phyloP scores from a whole-genome alignment of 495 filamentous ascomycete genomes.

The Astrothelium subdiscretum region DNA sequence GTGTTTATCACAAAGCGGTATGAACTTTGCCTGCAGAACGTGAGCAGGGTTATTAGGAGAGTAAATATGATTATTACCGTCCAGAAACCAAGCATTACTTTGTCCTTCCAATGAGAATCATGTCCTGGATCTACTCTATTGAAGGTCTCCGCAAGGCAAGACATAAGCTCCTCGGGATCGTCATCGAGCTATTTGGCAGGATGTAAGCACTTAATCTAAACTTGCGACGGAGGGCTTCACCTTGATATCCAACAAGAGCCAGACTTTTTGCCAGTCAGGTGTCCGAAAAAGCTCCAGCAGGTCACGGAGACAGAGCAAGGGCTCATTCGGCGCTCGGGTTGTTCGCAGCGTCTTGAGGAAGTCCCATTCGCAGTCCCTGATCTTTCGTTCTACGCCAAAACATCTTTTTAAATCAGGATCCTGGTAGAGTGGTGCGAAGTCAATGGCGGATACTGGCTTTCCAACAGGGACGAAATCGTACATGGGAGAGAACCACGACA shows the following conservation, averaged over 20 bases:
- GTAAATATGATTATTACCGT: constrained; percentile 33
- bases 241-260: constrained; percentile 86
- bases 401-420: constrained; percentile 67
- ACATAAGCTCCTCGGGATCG: constrained; percentile 55
- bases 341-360: constrained; percentile 61
- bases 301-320: constrained; percentile 63
- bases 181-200: constrained; percentile 44
- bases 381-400: constrained; percentile 56
- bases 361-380: constrained; percentile 64
- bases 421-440: constrained; percentile 28
- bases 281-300: constrained; percentile 57
- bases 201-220: neutral
- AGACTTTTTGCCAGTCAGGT: constrained; percentile 50
- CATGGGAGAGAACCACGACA: constrained; percentile 79
- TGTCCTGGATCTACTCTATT: constrained; percentile 32
- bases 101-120: constrained; percentile 49
- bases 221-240: constrained; percentile 27
- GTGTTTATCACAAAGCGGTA: constrained; percentile 46
- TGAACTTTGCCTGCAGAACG: constrained; percentile 43
- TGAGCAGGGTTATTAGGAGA: neutral
- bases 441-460: neutral
- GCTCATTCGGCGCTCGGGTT: constrained; percentile 49
- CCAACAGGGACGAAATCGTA: constrained; percentile 27
- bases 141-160: constrained; percentile 50
- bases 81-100: constrained; percentile 77